Evolutionary conservation across 106 monocot genomes (phyloP).

Genomic region (Allium fistulosum): DNA sequence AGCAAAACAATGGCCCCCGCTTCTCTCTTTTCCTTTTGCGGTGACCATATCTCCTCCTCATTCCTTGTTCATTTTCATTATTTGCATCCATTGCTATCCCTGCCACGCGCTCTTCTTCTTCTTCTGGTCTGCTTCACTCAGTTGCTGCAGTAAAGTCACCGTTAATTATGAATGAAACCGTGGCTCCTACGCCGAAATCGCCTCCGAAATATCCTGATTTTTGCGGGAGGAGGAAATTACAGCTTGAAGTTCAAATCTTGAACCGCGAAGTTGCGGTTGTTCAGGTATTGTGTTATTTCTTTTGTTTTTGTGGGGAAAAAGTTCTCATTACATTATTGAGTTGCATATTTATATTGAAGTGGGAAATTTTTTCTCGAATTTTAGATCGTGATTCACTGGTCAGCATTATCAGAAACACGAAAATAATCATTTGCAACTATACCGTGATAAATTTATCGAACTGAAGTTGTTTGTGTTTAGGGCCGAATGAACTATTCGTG

Average conservation of each 20-base stretch:
- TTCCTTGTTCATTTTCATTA: background rate
- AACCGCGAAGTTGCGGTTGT: conserved; percentile 88
- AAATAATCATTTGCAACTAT: too few relatives aligned
- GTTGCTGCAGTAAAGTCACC: background rate
- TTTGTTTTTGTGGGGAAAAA: background rate
- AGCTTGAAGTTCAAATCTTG: conserved; percentile 77
- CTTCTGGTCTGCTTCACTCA: background rate
- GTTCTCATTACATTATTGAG: background rate
- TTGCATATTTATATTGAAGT: background rate
- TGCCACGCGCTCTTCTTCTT: background rate
- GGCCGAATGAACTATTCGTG: too few relatives aligned
- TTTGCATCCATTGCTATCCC: background rate
- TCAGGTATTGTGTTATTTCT: conserved; percentile 28
- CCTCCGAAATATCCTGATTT: conserved; percentile 90
- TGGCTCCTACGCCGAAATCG: conserved; percentile 61
- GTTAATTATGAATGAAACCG: conserved; percentile 3
- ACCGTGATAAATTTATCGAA: too few relatives aligned
- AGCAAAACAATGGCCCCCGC: conserved; percentile 7
- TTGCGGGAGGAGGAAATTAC: conserved; percentile 73
- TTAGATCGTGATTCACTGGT: too few relatives aligned
- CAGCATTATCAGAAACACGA: too few relatives aligned
- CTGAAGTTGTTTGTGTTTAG: too few relatives aligned
- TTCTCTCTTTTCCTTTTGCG: conserved; percentile 1
- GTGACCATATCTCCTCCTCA: conserved; percentile 10
- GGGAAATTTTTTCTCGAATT: too few relatives aligned